phyloP scores from a whole-genome alignment of 495 filamentous ascomycete genomes.

The Penicillium manginii region DNA sequence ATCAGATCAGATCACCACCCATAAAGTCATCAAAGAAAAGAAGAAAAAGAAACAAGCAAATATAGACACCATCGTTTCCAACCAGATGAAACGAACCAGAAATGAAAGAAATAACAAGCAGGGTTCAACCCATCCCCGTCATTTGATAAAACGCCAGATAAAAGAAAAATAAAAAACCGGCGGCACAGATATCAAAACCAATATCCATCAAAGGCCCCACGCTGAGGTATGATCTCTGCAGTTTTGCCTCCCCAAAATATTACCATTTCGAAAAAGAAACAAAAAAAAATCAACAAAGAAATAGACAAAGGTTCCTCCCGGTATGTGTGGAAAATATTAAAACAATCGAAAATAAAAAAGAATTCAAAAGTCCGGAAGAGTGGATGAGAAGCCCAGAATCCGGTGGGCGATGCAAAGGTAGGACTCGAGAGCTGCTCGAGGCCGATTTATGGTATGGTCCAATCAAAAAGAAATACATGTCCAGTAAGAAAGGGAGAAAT shows the following conservation, averaged over 20 bases:
- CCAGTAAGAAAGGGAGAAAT: conserved; percentile 14
- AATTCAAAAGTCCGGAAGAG: conserved; percentile 1
- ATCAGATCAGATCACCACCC: conserved; percentile 25
- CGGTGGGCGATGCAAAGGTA: conserved; percentile 17
- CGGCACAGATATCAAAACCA: conserved; percentile 7
- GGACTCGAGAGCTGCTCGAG: neutral
- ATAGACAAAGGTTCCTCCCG: conserved; percentile 19
- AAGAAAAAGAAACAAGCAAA: neutral
- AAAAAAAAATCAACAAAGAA: conserved; percentile 15
- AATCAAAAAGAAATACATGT: conserved; percentile 18
- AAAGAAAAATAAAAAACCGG: conserved; percentile 1
- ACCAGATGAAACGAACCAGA: conserved; percentile 12
- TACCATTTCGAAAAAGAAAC: conserved; percentile 13
- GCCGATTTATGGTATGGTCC: conserved; percentile 1
- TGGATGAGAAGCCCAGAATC: conserved; percentile 8
- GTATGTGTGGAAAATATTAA: conserved; percentile 33
- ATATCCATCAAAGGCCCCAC: conserved; percentile 15
- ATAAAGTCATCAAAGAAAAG: conserved; percentile 19
- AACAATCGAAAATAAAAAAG: conserved; percentile 24
- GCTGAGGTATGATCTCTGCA: conserved; percentile 19
- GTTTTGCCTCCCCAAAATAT: conserved; percentile 16
- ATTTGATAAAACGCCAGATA: conserved; percentile 12
- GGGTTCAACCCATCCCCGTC: neutral
- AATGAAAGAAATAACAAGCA: conserved; percentile 5
- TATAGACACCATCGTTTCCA: conserved; percentile 9